Base-by-base conservation (phyloP, 805 yeast genomes). In the Ogataea zsoltii region DNA sequence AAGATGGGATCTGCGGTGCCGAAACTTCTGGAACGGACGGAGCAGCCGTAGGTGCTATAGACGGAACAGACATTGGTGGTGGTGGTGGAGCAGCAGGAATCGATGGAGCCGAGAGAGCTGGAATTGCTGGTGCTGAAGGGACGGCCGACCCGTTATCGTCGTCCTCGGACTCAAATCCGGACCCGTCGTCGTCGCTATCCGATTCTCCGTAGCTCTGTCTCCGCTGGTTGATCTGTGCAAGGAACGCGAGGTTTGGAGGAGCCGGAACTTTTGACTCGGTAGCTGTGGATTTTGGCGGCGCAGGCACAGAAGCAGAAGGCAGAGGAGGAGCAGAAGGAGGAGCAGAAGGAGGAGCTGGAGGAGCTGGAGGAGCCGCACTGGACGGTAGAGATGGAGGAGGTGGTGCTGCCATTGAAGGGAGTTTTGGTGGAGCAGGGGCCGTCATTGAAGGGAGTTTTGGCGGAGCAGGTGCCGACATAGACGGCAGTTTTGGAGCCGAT, bases 161-260 rank as follows among this genome's bases (percentile, higher is more conserved):
- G 13, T 42, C 49, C 6, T 49, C 48, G 10, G 67, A 61, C 15
- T 36, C 48, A 12, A 41, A 34, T 6, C 39, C 31, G 7, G 23
- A 34, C 14, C 33, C 34, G 13, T 41, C 51, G 13, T 44, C 45
- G 33, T 32, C 41, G 33, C 34, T 47, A n/a, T 68, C 75, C n/a
- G 74, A 72, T 30, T 46, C 51, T 7, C 68, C 74, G 13, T 75
- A 72, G 33, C 75, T 79, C 46, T 72, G 76, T 49, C 82, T 66
- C 49, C 72, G 71, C 28, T 68, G 71, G 53, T 75, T 76, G 42
- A 77, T 77, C 48, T 77, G 76, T 3, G 76, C 72, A 11, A 77
- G 32, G 34, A 47, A 40, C 11, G 45, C 47, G 30, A 45, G 26
- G 14, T 25, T 37, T 16, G 38, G 19, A 7, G 48, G 34, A 6